Evolutionary conservation across 495 filamentous ascomycete species (phyloP), one percentile per base, ranked within the genome.

Genomic region (Xylaria nigripes): DNA sequence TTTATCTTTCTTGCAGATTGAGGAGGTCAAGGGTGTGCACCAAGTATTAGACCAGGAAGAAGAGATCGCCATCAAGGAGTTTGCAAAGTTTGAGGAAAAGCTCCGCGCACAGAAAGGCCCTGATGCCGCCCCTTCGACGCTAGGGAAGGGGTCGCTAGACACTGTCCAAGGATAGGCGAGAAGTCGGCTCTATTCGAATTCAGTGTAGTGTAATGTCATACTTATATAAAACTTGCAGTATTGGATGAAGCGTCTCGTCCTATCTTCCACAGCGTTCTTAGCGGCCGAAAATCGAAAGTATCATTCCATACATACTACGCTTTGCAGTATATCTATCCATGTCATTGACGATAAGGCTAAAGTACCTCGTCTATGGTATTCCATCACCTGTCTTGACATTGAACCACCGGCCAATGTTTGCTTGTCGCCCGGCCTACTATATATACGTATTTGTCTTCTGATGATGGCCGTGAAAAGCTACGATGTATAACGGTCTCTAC

Each of bases 81-180:
- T 98, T 70, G 87, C 87, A 42, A 90, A 86, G 70, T 98, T 98
- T 70, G 93, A 98, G 68, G 89, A 96, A 75, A 96, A 95, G 71
- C 70, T 98, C 61, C 82, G 80, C 65, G 77, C 82, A 64, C 86
- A 90, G 61, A 91, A 89, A 56, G 69, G 74, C n/a, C 56, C 65
- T 19, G 62, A 66, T 45, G 66, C 65, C 38, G 77, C 50, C 64
- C 82, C 62, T 21, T 73, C 80, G n/a, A 85, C 82, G 6, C 72
- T 76, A 29, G 81, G 82, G 21, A 86, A 86, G 68, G 84, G 81
- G 19, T 77, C 79, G 40, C 60, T 90, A 43, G 86, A 91, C 68
- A 81, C 71, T 16, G 81, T 77, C 6, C 68, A 71, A 43, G 73
- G 75, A 51, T 77, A 66, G 70, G 52, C 25, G 32, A 45, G 22